phyloP scores from a whole-genome alignment of 208 protist species.

The Leishmania braziliensis region DNA sequence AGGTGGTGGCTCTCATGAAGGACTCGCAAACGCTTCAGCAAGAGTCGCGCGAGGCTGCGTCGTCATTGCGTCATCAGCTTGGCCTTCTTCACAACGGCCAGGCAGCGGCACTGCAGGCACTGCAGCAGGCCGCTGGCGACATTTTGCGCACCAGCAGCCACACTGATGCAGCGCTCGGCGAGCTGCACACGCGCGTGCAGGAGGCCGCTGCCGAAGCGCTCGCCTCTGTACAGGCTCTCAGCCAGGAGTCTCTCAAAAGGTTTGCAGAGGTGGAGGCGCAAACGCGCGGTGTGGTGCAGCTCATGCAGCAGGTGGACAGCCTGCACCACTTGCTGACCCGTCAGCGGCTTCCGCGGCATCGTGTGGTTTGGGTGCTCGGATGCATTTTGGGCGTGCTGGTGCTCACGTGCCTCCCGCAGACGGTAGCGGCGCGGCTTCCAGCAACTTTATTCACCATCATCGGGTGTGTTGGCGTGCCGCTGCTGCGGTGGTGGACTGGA shows the following conservation, averaged over 20 bases:
- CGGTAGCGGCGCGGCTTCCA: constrained; percentile 57
- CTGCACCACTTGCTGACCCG: constrained; percentile 46
- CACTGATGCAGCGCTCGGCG: constrained; percentile 27
- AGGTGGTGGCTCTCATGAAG: constrained; percentile 25
- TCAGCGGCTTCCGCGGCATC: constrained; percentile 33
- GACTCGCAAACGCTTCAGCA: constrained; percentile 41
- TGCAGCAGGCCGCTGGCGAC: constrained; percentile 22
- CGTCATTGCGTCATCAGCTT: constrained; percentile 39
- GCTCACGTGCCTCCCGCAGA: constrained; percentile 44
- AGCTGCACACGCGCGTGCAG: constrained; percentile 34
- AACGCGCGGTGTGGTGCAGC: constrained; percentile 40
- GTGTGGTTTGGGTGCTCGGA: constrained; percentile 18
- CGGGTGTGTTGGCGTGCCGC: constrained; percentile 35
- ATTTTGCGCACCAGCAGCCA: constrained; percentile 30
- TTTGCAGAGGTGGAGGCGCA: constrained; percentile 54
- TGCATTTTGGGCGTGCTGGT: constrained; percentile 34
- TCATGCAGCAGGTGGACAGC: constrained; percentile 56
- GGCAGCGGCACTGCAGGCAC: constrained; percentile 31
- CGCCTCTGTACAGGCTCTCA: constrained; percentile 34
- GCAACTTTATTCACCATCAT: constrained; percentile 37
- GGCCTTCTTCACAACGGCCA: constrained; percentile 42
- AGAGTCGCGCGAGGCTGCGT: constrained; percentile 32
- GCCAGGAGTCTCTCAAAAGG: constrained; percentile 34
- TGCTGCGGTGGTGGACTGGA: constrained; percentile 29
- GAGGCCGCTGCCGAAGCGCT: constrained; percentile 33